Evolutionary conservation across 768 basidiomycete genomes (phyloP).

Genomic region (Holtermannia corniformis): DNA sequence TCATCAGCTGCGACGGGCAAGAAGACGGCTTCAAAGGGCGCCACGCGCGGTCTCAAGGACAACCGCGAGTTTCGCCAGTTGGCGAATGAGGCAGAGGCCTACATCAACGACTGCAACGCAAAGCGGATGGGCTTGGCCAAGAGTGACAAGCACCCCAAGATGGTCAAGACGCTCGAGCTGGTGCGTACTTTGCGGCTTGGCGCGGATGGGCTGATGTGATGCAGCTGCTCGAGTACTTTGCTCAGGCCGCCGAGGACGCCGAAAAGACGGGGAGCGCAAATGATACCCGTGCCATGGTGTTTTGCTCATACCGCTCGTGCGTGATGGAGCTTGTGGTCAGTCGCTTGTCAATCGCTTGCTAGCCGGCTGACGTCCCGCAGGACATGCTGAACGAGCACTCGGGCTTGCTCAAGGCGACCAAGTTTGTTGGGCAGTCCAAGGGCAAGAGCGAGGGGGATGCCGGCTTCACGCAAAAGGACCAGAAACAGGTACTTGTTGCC

Average conservation of each 20-base stretch:
- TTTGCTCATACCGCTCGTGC: slow-evolving; percentile 77
- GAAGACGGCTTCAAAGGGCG: slow-evolving; percentile 23
- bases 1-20: slow-evolving; percentile 40
- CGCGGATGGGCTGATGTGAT: background rate
- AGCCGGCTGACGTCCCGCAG: slow-evolving; percentile 13
- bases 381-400: slow-evolving; percentile 62
- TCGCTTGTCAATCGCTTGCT: background rate
- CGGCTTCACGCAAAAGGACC: slow-evolving; percentile 83
- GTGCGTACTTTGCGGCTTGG: slow-evolving; percentile 36
- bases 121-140: slow-evolving; percentile 15
- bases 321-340: slow-evolving; percentile 76
- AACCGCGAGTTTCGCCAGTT: slow-evolving; percentile 54
- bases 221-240: slow-evolving; percentile 62
- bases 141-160: slow-evolving; percentile 67
- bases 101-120: slow-evolving; percentile 44
- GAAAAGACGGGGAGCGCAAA: slow-evolving; percentile 23
- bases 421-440: slow-evolving; percentile 72
- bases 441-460: slow-evolving; percentile 71
- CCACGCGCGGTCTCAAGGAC: slow-evolving; percentile 26
- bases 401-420: slow-evolving; percentile 68
- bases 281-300: slow-evolving; percentile 79
- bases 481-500: slow-evolving; percentile 60
- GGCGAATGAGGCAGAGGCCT: slow-evolving; percentile 55
- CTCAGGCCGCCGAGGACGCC: slow-evolving; percentile 42
- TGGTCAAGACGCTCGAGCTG: slow-evolving; percentile 68